phyloP scores from a whole-genome alignment of 2,329 filamentous ascomycete genomes.

The Penicillium brasilianum region DNA sequence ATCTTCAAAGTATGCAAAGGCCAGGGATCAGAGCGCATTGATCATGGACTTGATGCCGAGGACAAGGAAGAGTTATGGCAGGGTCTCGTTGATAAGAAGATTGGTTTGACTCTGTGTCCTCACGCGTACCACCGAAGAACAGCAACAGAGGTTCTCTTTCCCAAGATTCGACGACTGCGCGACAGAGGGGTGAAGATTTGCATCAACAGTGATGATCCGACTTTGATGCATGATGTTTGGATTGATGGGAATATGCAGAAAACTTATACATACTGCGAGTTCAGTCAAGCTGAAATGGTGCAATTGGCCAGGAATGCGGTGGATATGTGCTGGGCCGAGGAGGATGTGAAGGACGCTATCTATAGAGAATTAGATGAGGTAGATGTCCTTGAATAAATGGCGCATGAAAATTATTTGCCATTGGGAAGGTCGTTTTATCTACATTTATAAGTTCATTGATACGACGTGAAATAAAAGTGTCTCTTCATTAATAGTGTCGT shows the following conservation, averaged over 20 bases:
- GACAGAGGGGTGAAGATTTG: slow-evolving; percentile 54
- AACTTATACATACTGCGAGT: slow-evolving; percentile 47
- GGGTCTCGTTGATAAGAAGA: slow-evolving; percentile 37
- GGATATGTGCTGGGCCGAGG: slow-evolving; percentile 55
- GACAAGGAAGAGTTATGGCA: slow-evolving; percentile 41
- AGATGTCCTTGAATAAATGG: slow-evolving; percentile 1
- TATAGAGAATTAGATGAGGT: slow-evolving; percentile 22
- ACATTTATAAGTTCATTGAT: background rate
- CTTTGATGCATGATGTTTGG: slow-evolving; percentile 58
- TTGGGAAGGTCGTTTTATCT: background rate
- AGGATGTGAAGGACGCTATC: slow-evolving; percentile 41
- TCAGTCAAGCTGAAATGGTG: slow-evolving; percentile 52
- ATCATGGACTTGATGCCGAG: slow-evolving; percentile 50
- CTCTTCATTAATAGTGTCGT: background rate
- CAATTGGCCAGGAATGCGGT: slow-evolving; percentile 50
- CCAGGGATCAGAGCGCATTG: slow-evolving; percentile 43
- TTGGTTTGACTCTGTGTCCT: slow-evolving; percentile 52
- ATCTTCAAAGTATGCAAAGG: slow-evolving; percentile 40
- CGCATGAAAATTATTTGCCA: background rate
- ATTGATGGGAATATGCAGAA: slow-evolving; percentile 55
- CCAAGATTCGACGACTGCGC: slow-evolving; percentile 51
- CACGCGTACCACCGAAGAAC: slow-evolving; percentile 49
- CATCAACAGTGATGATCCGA: slow-evolving; percentile 57
- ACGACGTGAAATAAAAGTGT: background rate
- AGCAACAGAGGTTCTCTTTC: slow-evolving; percentile 50